Evolutionary conservation across 2,329 filamentous ascomycete genomes (phyloP).

Genomic region (Colletotrichum sp.): DNA sequence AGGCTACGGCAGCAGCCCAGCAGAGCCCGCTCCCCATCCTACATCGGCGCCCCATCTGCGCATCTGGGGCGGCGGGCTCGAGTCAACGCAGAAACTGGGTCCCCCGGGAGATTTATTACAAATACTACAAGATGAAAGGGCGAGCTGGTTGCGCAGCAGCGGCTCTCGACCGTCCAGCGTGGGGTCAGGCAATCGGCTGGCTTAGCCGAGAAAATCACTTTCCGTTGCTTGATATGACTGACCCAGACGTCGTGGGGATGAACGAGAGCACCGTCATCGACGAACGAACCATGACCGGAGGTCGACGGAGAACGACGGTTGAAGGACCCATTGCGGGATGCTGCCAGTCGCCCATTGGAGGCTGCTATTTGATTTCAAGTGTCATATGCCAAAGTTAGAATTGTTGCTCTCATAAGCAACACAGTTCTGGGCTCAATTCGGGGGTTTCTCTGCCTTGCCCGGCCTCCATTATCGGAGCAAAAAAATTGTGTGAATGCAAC

Average conservation of each 20-base stretch:
- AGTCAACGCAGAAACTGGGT: constrained; percentile 11
- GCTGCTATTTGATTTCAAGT: not conserved
- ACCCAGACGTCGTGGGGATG: not conserved
- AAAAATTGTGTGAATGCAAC: not conserved
- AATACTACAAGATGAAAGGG: constrained; percentile 10
- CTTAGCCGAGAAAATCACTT: not conserved
- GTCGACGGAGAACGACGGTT: not conserved
- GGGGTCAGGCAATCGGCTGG: not conserved
- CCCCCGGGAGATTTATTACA: constrained; percentile 13
- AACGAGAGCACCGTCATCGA: not conserved
- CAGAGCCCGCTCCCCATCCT: not conserved
- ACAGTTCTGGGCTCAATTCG: not conserved
- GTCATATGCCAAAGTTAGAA: not conserved
- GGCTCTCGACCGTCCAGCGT: not conserved
- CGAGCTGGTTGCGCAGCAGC: not conserved
- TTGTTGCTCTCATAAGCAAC: not conserved
- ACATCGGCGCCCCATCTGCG: not conserved
- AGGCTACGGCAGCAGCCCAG: not conserved
- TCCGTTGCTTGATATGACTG: not conserved
- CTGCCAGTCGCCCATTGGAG: not conserved
- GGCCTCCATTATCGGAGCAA: not conserved
- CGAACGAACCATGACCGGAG: not conserved
- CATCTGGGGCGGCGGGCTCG: not conserved
- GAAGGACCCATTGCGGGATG: not conserved
- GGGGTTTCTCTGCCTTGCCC: not conserved